These are phyloP conservation scores for Colletotrichum sp. DNA, from an alignment of 2,329 filamentous ascomycete species.

Conservation along the genomic window DNA sequence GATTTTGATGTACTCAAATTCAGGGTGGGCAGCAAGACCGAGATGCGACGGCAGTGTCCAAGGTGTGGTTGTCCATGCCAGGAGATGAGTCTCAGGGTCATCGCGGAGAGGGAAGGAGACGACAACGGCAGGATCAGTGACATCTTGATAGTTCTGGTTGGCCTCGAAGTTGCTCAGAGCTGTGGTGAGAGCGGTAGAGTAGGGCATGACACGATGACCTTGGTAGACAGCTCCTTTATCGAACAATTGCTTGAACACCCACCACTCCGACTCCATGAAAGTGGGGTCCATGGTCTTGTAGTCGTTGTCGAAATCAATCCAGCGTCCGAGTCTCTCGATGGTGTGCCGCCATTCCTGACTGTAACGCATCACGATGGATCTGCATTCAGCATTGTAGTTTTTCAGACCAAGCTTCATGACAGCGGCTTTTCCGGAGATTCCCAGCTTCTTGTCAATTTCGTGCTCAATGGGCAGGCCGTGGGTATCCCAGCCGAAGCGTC, in stretches of 20 bases:
- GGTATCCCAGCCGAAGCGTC: slow-evolving; percentile 93
- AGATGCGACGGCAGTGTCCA: slow-evolving; percentile 84
- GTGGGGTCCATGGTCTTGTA: slow-evolving; percentile 97
- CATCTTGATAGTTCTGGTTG: slow-evolving; percentile 92
- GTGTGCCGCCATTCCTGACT: slow-evolving; percentile 86
- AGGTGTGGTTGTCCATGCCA: slow-evolving; percentile 91
- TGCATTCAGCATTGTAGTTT: slow-evolving; percentile 91
- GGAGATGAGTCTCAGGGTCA: slow-evolving; percentile 74
- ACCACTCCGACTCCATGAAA: slow-evolving; percentile 97
- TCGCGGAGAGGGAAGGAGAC: slow-evolving; percentile 85
- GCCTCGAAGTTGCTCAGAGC: slow-evolving; percentile 82
- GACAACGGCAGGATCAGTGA: slow-evolving; percentile 88
- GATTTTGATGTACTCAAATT: slow-evolving; percentile 89
- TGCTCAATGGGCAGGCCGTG: slow-evolving; percentile 95
- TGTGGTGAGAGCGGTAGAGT: slow-evolving; percentile 68
- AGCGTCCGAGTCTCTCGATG: slow-evolving; percentile 86
- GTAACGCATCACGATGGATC: slow-evolving; percentile 92
- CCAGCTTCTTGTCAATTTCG: slow-evolving; percentile 96
- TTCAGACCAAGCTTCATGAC: slow-evolving; percentile 86
- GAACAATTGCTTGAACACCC: slow-evolving; percentile 93
- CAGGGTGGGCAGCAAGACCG: slow-evolving; percentile 78
- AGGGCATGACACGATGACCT: slow-evolving; percentile 92
- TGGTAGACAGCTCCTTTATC: slow-evolving; percentile 91
- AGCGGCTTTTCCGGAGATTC: slow-evolving; percentile 85
- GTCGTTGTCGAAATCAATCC: slow-evolving; percentile 98